Evolutionary conservation across 2,329 filamentous ascomycete species (phyloP).

Genomic region (Elsinoe fawcettii): DNA sequence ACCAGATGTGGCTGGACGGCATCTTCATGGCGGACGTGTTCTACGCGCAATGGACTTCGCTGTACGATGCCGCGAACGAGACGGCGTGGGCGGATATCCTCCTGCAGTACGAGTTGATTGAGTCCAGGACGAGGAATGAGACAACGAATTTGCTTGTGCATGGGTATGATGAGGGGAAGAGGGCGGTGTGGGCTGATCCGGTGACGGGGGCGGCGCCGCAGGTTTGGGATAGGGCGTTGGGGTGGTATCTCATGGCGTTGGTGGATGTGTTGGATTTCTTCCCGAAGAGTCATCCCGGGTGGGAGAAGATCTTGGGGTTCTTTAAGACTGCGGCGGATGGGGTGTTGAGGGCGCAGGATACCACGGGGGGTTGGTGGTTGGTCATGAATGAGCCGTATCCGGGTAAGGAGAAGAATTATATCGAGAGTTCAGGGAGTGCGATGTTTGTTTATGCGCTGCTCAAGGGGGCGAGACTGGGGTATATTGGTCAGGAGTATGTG

Average conservation of each 20-base stretch:
- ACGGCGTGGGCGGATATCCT: conserved; percentile 20
- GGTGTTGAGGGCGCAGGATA: conserved; percentile 35
- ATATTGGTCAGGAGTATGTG: conserved; percentile 30
- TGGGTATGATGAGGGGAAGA: conserved; percentile 46
- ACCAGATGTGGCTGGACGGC: conserved; percentile 49
- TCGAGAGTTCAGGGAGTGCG: conserved; percentile 51
- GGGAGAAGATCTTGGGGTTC: conserved; percentile 22
- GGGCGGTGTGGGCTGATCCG: conserved; percentile 46
- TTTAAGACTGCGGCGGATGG: conserved; percentile 34
- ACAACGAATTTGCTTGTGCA: conserved; percentile 44
- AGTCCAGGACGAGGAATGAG: conserved; percentile 31
- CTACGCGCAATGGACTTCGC: conserved; percentile 26
- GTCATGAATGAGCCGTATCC: conserved; percentile 42
- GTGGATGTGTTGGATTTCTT: conserved; percentile 43
- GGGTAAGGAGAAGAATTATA: conserved; percentile 46
- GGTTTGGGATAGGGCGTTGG: conserved; percentile 47
- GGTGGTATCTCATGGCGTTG: conserved; percentile 49
- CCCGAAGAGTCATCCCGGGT: conserved; percentile 20
- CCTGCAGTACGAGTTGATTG: conserved; percentile 22
- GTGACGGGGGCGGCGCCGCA: conserved; percentile 44
- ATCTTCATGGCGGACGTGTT: conserved; percentile 46
- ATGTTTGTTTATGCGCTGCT: conserved; percentile 52
- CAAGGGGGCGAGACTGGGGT: conserved; percentile 38
- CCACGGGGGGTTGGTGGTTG: conserved; percentile 49
- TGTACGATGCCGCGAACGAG: conserved; percentile 15